Conservation (phyloP, 768 basidiomycete species). For the Mycena epipterygia region DNA sequence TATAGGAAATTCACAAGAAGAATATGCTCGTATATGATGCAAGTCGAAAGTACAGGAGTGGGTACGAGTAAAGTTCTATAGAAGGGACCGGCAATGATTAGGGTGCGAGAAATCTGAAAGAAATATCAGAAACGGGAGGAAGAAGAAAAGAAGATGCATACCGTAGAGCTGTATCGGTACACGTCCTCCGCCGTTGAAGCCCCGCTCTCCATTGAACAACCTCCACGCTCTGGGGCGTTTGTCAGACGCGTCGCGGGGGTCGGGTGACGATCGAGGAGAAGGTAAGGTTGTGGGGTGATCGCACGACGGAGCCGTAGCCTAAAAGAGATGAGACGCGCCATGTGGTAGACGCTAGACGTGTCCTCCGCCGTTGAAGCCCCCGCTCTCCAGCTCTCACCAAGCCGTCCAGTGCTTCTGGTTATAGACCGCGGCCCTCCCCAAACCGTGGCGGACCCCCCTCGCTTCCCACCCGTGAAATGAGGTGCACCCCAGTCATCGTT, state of each 20-base stretch:
- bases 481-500: no score
- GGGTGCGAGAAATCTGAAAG: not conserved
- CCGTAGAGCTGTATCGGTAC: not conserved
- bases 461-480: no score
- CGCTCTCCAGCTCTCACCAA: no score
- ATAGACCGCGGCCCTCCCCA: no score
- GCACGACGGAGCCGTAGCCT: not conserved
- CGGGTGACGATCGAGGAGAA: not conserved
- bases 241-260: not conserved
- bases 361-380: conserved; percentile 14
- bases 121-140: not conserved
- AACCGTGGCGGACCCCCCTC: no score
- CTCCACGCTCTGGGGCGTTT: not conserved
- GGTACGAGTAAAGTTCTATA: no score
- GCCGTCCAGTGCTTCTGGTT: no score
- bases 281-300: not conserved
- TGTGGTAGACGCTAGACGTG: not conserved
- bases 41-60: no score
- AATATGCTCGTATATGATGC: no score
- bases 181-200: conserved; percentile 11
- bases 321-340: not conserved
- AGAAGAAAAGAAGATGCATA: not conserved
- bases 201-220: not conserved
- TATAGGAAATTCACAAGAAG: no score
- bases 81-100: no score